phyloP scores from a whole-genome alignment of 2,329 filamentous ascomycete genomes.

The Neofusicoccum kwambonambiense region DNA sequence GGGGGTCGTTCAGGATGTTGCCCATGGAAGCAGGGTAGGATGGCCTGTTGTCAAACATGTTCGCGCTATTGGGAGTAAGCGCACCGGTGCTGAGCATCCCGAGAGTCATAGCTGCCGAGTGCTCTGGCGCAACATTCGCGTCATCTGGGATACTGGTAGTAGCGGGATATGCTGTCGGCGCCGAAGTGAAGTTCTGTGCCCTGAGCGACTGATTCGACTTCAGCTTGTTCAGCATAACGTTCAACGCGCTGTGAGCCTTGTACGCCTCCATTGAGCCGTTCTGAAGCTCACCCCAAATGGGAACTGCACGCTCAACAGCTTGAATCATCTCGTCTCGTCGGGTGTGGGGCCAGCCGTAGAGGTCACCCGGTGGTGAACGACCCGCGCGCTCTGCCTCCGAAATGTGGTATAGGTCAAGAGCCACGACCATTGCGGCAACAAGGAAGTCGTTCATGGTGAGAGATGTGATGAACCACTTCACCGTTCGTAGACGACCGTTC shows the following conservation, averaged over 20 bases:
- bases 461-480: conserved; percentile 77
- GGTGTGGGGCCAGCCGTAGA: conserved; percentile 47
- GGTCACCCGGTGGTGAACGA: conserved; percentile 35
- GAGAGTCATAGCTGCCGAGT: conserved; percentile 67
- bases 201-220: conserved; percentile 47
- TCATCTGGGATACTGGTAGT: conserved; percentile 42
- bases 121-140: conserved; percentile 59
- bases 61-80: conserved; percentile 52
- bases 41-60: conserved; percentile 39
- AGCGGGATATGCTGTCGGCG: conserved; percentile 29
- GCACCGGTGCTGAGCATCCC: conserved; percentile 65
- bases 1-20: conserved; percentile 37
- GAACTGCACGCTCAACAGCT: conserved; percentile 68
- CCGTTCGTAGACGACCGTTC: conserved; percentile 67
- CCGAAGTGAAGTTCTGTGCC: conserved; percentile 31
- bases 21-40: conserved; percentile 38
- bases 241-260: conserved; percentile 79
- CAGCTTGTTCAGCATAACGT: conserved; percentile 80
- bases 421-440: conserved; percentile 79
- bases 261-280: conserved; percentile 84
- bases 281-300: conserved; percentile 77
- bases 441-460: conserved; percentile 83
- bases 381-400: conserved; percentile 44
- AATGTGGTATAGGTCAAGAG: conserved; percentile 76
- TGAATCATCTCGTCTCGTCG: conserved; percentile 70